Evolutionary conservation across 495 filamentous ascomycete genomes (phyloP).

Genomic region (Talaromyces borbonicus): DNA sequence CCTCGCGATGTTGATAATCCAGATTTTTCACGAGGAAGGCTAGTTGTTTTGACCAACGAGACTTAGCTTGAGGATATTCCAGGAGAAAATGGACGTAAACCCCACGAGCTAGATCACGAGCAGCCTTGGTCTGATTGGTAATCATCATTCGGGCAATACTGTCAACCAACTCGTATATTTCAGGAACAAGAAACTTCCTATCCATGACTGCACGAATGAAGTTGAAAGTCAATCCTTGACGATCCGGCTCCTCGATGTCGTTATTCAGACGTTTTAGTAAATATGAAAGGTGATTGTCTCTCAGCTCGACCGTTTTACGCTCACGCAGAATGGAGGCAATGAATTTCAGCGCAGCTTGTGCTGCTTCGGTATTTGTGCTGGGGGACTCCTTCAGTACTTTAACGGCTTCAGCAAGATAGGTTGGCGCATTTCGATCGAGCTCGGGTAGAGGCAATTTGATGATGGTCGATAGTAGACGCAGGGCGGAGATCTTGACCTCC

Average conservation of each 20-base stretch:
- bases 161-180: constrained; percentile 86
- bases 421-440: constrained; percentile 55
- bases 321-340: constrained; percentile 79
- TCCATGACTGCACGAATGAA: constrained; percentile 80
- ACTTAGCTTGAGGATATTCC: constrained; percentile 87
- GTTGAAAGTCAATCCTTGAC: constrained; percentile 85
- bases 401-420: constrained; percentile 77
- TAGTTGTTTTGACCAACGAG: constrained; percentile 78
- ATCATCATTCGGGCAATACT: constrained; percentile 89
- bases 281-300: constrained; percentile 74
- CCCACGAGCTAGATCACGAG: constrained; percentile 76
- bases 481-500: constrained; percentile 76
- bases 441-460: constrained; percentile 70
- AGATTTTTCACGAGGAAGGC: constrained; percentile 83
- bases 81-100: constrained; percentile 89
- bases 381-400: constrained; percentile 67
- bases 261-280: constrained; percentile 72
- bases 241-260: constrained; percentile 87
- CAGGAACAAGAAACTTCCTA: constrained; percentile 72
- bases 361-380: constrained; percentile 67
- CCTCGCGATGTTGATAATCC: constrained; percentile 78
- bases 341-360: constrained; percentile 80
- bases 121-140: constrained; percentile 78
- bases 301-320: constrained; percentile 58
- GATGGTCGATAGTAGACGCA: constrained; percentile 74